These are phyloP conservation scores for Wickerhamiella azyma DNA, from an alignment of 805 yeast species.

Conservation along the genomic window DNA sequence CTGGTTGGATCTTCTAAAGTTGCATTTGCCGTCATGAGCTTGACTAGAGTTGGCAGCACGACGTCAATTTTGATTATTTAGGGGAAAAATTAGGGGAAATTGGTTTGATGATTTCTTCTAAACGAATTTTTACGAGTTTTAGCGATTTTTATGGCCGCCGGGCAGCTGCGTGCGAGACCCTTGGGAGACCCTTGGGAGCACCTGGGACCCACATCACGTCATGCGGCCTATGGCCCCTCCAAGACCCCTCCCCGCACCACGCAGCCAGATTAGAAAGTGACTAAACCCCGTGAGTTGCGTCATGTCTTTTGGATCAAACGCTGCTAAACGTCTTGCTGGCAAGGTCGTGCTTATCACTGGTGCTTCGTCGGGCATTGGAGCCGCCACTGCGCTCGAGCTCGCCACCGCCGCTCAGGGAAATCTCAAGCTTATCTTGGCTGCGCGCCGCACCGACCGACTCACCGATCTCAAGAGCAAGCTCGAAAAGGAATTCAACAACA, in stretches of 20 bases:
- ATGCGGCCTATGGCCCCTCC: too few species aligned
- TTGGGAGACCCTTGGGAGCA: too few species aligned
- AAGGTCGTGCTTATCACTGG: conserved; percentile 85
- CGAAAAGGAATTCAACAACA: conserved; percentile 32
- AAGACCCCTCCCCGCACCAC: neutral
- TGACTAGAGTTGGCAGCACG: too few species aligned
- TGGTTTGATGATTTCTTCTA: too few species aligned
- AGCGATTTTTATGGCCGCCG: too few species aligned
- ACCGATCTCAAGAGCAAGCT: conserved; percentile 37
- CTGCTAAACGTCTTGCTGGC: conserved; percentile 67
- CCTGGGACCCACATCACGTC: too few species aligned
- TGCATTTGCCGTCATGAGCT: too few species aligned
- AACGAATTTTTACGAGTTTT: too few species aligned
- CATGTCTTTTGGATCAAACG: conserved; percentile 47
- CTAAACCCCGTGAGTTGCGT: neutral
- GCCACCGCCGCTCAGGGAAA: conserved; percentile 65
- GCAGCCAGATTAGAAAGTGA: neutral
- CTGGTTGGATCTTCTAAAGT: too few species aligned
- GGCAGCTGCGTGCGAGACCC: too few species aligned
- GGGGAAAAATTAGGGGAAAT: too few species aligned
- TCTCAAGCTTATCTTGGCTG: conserved; percentile 57
- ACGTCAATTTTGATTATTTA: too few species aligned
- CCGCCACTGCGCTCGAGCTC: conserved; percentile 77
- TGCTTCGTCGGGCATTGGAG: conserved; percentile 92
- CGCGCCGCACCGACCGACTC: conserved; percentile 59